These are phyloP conservation scores for Escallonia rubra DNA, from an alignment of 129 eudicot genomes.

Conservation along the genomic window DNA sequence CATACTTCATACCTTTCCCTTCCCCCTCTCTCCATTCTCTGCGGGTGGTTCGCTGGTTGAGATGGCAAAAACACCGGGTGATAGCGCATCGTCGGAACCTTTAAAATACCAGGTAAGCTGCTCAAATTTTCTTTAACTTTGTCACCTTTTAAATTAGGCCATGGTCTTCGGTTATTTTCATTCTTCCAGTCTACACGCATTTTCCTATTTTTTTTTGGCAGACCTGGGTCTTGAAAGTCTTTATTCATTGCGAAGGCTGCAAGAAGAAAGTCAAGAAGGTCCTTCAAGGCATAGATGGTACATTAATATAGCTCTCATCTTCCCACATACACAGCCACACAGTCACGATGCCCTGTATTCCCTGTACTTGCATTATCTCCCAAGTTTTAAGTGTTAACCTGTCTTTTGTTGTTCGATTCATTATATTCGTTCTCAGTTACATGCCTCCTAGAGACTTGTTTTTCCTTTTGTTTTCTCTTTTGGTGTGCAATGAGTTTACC, in stretches of 20 bases:
- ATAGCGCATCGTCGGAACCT: constrained; percentile 15
- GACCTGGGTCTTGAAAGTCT: constrained; percentile 74
- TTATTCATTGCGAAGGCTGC: constrained; percentile 86
- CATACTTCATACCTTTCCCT: not conserved
- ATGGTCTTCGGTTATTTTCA: too few species aligned
- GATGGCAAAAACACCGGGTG: constrained; percentile 23
- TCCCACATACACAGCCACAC: too few species aligned
- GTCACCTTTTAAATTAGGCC: not conserved
- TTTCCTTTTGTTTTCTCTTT: not conserved
- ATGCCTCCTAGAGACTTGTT: too few species aligned
- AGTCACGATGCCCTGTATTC: too few species aligned
- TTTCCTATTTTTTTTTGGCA: constrained; percentile 7
- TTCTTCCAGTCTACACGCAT: not conserved
- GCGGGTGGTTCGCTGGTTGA: not conserved
- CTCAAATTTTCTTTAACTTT: not conserved
- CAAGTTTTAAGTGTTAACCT: not conserved
- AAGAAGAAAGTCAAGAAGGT: constrained; percentile 85
- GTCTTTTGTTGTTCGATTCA: too few species aligned
- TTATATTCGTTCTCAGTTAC: too few species aligned
- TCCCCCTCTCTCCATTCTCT: not conserved
- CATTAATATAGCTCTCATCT: not conserved
- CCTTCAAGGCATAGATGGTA: constrained; percentile 75
- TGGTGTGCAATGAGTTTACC: not conserved
- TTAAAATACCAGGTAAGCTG: constrained; percentile 26
- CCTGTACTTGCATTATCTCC: too few species aligned